Evolutionary conservation across 75 land plant species (phyloP).

Genomic region (Isoetes taiwanensis): DNA sequence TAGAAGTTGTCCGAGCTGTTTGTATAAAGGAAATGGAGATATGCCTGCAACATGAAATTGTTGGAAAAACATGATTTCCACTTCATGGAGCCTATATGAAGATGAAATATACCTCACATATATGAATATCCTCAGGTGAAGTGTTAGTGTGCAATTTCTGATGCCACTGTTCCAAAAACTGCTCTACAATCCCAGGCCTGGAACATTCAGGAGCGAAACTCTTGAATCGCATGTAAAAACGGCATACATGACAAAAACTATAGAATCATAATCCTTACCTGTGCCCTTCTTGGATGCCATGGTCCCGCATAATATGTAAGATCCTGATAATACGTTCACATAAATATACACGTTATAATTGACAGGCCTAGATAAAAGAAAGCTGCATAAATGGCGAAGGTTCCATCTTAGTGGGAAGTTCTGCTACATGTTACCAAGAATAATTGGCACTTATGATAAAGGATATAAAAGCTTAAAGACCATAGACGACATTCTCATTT

Average conservation of each 20-base stretch:
- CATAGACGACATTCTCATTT: too few species aligned
- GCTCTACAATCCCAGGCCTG: constrained; percentile 1
- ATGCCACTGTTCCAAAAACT: constrained; percentile 6
- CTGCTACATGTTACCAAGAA: too few species aligned
- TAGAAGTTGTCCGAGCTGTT: constrained; percentile 3
- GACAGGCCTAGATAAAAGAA: too few species aligned
- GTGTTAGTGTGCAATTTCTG: constrained; percentile 8
- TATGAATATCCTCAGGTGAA: constrained; percentile 1
- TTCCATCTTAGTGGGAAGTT: too few species aligned
- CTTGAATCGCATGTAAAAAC: neutral
- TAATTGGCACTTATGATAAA: too few species aligned
- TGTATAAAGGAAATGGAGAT: neutral
- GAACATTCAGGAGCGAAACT: neutral
- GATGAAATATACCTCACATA: neutral
- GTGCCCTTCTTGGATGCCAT: neutral
- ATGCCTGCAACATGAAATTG: constrained; percentile 5
- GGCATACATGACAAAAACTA: neutral
- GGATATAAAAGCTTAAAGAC: too few species aligned
- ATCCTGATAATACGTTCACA: too few species aligned
- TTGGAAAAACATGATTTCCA: too few species aligned
- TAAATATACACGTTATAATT: too few species aligned
- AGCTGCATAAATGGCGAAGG: too few species aligned
- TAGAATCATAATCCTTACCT: neutral
- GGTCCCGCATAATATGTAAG: neutral
- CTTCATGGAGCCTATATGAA: neutral